phyloP scores from a whole-genome alignment of 192 early-diverging fungal species.

The Coemansia sp. region DNA sequence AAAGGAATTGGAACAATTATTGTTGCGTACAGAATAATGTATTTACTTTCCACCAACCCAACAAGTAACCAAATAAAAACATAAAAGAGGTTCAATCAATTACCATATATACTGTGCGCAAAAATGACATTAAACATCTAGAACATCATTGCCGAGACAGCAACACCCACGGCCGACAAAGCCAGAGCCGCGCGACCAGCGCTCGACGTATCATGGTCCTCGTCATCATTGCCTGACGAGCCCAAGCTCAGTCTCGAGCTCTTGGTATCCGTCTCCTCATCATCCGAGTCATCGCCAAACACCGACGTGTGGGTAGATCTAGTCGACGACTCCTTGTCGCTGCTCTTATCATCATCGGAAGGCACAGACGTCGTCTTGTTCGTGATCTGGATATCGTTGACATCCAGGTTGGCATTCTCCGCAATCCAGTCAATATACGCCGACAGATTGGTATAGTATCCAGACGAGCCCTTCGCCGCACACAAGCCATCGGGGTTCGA shows the following conservation, averaged over 20 bases:
- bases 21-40: too few relatives aligned
- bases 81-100: too few relatives aligned
- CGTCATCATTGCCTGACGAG: background rate
- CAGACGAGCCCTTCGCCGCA: constrained; percentile 22
- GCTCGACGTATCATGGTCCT: background rate
- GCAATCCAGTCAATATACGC: constrained; percentile 46
- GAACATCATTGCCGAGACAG: constrained; percentile 10
- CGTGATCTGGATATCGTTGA: constrained; percentile 12
- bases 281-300: background rate
- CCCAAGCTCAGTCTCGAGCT: background rate
- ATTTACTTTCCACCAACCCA: too few relatives aligned
- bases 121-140: background rate
- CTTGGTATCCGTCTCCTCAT: background rate
- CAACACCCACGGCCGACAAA: constrained; percentile 3
- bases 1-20: too few relatives aligned
- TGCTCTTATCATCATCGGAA: background rate
- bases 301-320: background rate
- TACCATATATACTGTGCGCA: too few relatives aligned
- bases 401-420: constrained; percentile 9
- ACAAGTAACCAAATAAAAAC: too few relatives aligned
- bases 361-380: constrained; percentile 14
- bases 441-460: constrained; percentile 45
- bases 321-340: background rate
- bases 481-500: constrained; percentile 28
- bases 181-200: background rate